Percentiles rank a stretch among this genome's conserved stretches.
These are phyloP conservation scores for Clonostachys byssicola DNA, from an alignment of 2,329 filamentous ascomycete genomes.

Conservation along the genomic window DNA sequence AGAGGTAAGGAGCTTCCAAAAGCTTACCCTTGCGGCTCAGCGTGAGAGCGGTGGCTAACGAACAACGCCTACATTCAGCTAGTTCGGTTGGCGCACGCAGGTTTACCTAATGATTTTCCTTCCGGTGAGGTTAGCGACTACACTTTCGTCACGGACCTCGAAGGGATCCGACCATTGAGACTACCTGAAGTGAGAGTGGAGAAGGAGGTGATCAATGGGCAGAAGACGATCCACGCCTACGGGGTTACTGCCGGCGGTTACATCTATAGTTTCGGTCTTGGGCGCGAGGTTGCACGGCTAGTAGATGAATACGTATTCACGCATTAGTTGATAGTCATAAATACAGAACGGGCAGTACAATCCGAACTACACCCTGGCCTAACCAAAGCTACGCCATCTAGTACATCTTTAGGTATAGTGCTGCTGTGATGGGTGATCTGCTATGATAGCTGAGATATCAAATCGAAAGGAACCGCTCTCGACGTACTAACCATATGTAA, in stretches of 20 bases:
- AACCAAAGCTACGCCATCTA: no score
- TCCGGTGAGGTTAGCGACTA: not conserved
- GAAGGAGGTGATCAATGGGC: not conserved
- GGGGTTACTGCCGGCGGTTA: not conserved
- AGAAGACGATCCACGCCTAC: conserved; percentile 1
- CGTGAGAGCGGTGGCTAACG: no score
- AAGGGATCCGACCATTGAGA: conserved; percentile 1
- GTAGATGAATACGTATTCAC: not conserved
- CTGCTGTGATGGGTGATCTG: no score
- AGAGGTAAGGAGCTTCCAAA: not conserved
- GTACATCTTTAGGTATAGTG: no score
- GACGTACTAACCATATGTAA: no score
- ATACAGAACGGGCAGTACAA: no score
- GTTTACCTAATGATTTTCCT: conserved; percentile 2
- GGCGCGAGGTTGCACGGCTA: not conserved
- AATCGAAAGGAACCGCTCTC: no score
- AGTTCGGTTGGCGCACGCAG: not conserved
- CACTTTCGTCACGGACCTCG: not conserved
- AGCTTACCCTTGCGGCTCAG: no score
- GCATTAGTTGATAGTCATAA: no score
- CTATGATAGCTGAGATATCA: no score
- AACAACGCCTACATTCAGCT: not conserved
- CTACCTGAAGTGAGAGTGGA: not conserved
- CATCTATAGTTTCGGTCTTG: not conserved
- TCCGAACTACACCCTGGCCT: no score